These are phyloP conservation scores for Gamsiella multidivaricata DNA, from an alignment of 192 early-diverging fungal species.

Conservation along the genomic window DNA sequence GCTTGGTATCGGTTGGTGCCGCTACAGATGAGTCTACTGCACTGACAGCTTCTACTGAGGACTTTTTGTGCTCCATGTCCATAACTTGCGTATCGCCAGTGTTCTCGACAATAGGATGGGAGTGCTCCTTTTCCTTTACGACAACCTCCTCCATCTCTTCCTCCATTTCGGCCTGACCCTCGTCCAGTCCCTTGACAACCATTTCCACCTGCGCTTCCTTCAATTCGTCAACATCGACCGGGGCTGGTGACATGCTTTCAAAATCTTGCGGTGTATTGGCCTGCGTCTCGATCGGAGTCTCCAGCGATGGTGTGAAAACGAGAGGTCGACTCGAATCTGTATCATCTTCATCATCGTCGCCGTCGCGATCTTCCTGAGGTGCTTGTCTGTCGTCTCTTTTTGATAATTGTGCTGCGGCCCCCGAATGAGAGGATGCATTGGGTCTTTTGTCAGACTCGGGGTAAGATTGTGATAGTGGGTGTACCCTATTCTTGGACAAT, in stretches of 20 bases:
- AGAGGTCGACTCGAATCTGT: constrained; percentile 47
- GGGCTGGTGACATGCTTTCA: constrained; percentile 51
- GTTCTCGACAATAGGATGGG: background rate
- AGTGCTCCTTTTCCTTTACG: constrained; percentile 41
- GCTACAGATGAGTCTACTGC: background rate
- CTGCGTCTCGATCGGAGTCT: constrained; percentile 49
- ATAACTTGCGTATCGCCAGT: background rate
- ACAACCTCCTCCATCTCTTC: constrained; percentile 49
- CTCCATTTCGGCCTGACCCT: constrained; percentile 53
- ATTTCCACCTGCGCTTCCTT: constrained; percentile 41
- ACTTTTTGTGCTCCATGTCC: background rate
- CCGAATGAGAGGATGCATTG: background rate
- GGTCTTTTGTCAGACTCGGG: constrained; percentile 1
- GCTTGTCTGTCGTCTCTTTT: constrained; percentile 2
- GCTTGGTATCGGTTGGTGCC: background rate
- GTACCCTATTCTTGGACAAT: background rate
- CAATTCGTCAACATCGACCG: constrained; percentile 26
- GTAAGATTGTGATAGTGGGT: constrained; percentile 18
- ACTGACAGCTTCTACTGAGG: background rate
- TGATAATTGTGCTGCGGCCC: constrained; percentile 5
- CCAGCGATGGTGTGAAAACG: constrained; percentile 46
- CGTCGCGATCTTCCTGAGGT: background rate
- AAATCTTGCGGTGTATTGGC: constrained; percentile 53
- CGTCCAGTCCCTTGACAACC: constrained; percentile 50
- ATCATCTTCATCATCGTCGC: constrained; percentile 46